Evolutionary conservation across 345 rosid genomes (phyloP).

Genomic region (Psidium friedrichsthalianum): DNA sequence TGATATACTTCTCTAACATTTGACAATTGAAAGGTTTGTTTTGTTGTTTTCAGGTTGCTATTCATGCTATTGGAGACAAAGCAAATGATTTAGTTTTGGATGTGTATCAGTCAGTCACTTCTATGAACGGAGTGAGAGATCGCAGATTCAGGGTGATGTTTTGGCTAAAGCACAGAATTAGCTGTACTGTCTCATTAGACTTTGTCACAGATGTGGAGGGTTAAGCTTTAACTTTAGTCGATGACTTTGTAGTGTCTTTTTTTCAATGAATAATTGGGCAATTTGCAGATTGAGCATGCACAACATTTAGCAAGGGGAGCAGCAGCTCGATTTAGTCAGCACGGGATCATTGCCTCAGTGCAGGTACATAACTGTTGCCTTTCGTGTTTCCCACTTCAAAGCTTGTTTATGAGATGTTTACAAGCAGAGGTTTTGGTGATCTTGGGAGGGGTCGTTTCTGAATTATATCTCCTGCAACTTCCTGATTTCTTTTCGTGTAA

Average conservation of each 20-base stretch:
- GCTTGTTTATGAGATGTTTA: not conserved
- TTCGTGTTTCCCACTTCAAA: not conserved
- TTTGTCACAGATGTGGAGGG: not conserved
- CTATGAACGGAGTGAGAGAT: slow-evolving; percentile 59
- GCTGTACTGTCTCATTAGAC: not conserved
- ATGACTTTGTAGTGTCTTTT: not conserved
- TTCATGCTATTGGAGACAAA: slow-evolving; percentile 93
- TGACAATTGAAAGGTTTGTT: not conserved
- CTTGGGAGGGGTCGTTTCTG: not conserved
- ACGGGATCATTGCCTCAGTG: slow-evolving; percentile 61
- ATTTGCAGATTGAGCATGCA: slow-evolving; percentile 74
- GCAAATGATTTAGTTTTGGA: slow-evolving; percentile 74
- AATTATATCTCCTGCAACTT: not conserved
- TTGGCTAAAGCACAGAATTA: not conserved
- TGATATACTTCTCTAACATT: not conserved
- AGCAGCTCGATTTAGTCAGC: slow-evolving; percentile 55
- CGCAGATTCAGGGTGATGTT: slow-evolving; percentile 73
- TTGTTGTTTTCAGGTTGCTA: slow-evolving; percentile 46
- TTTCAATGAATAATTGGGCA: slow-evolving; percentile 3
- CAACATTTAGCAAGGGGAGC: slow-evolving; percentile 73
- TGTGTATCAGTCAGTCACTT: slow-evolving; percentile 44
- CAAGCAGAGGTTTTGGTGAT: not conserved
- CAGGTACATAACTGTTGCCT: slow-evolving; percentile 35
- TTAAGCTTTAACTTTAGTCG: not conserved
- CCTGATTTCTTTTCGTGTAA: not conserved